A percentile compares a stretch with the other conserved stretches of the same genome.
These are phyloP conservation scores for Raddia guianensis DNA, from an alignment of 176 grass and related monocot genomes.

Conservation along the genomic window DNA sequence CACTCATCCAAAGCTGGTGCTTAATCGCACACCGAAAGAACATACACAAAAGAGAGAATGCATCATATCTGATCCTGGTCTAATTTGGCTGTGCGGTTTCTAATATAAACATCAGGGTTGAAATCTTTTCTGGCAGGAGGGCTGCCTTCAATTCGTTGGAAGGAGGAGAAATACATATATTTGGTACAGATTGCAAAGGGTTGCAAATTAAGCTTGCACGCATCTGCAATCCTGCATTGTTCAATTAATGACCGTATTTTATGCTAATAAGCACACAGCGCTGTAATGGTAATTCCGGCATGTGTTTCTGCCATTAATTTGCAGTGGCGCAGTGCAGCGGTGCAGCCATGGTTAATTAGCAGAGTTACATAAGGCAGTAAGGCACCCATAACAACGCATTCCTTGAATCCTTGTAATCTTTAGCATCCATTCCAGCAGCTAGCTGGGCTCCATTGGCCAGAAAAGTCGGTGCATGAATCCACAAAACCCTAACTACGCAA, in stretches of 20 bases:
- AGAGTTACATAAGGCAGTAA: background rate
- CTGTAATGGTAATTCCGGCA: background rate
- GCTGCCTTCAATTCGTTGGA: no score
- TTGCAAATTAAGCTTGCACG: background rate
- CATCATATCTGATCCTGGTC: background rate
- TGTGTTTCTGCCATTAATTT: background rate
- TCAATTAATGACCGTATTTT: background rate
- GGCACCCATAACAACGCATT: conserved; percentile 4
- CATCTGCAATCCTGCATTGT: background rate
- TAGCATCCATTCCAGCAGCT: conserved; percentile 38
- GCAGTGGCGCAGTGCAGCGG: background rate
- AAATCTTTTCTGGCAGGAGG: no score
- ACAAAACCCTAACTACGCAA: background rate
- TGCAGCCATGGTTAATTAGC: background rate
- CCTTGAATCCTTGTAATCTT: background rate
- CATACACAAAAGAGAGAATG: no score
- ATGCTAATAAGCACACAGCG: background rate
- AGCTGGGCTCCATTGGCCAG: conserved; percentile 21
- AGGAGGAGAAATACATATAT: no score
- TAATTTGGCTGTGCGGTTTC: background rate
- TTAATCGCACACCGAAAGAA: background rate
- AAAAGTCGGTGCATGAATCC: conserved; percentile 30
- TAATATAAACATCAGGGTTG: background rate
- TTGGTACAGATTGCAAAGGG: no score
- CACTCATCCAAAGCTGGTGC: background rate